Evolutionary conservation across 2,329 filamentous ascomycete species (phyloP).

Genomic region (Neocucurbitaria cava): DNA sequence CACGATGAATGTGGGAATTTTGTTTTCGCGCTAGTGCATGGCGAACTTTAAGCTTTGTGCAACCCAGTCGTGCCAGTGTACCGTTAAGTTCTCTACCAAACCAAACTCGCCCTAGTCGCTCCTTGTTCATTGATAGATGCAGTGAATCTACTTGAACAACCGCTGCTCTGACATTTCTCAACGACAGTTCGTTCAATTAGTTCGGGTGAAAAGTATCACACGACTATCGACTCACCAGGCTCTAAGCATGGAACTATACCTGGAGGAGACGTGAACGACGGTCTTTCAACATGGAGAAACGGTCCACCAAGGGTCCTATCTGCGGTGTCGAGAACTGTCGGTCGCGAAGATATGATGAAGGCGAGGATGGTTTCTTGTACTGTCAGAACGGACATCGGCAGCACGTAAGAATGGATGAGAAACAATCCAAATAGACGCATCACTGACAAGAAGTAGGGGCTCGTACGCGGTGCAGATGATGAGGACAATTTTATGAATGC

Average conservation of each 20-base stretch:
- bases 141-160: neutral
- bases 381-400: constrained; percentile 83
- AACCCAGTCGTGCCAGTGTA: neutral
- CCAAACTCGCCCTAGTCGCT: neutral
- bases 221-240: neutral
- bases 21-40: constrained; percentile 32
- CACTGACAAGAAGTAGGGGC: constrained; percentile 26
- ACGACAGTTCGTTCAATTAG: neutral
- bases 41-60: constrained; percentile 15
- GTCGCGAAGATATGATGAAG: constrained; percentile 69
- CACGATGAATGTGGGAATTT: constrained; percentile 26
- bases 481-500: constrained; percentile 68
- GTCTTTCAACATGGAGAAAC: neutral
- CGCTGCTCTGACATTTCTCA: neutral
- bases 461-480: constrained; percentile 60
- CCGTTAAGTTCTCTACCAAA: neutral
- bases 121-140: neutral
- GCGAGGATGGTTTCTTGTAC: constrained; percentile 78
- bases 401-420: constrained; percentile 60
- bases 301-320: constrained; percentile 34
- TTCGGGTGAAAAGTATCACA: neutral
- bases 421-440: too few relatives aligned
- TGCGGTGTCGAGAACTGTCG: constrained; percentile 72
- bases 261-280: neutral
- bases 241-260: neutral